Evolutionary conservation across 2,329 filamentous ascomycete species (phyloP).

Genomic region (Corniculantispora saksenae): DNA sequence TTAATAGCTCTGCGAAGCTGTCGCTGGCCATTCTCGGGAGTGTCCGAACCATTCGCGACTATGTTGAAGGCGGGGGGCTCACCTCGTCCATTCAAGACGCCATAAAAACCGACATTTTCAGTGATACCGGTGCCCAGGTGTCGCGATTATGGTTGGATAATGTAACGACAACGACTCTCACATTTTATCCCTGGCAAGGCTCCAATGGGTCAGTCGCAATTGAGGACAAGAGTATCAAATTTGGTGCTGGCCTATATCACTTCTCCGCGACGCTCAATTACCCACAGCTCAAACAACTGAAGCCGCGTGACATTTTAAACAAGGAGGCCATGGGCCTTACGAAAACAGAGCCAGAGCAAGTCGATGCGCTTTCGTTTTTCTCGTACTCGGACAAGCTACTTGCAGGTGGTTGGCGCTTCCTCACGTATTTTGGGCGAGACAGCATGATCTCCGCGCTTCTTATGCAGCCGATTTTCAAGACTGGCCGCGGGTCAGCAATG

Average conservation of each 20-base stretch:
- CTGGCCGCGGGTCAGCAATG: slow-evolving; percentile 54
- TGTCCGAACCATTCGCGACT: slow-evolving; percentile 63
- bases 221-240: slow-evolving; percentile 43
- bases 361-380: slow-evolving; percentile 59
- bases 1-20: slow-evolving; percentile 59
- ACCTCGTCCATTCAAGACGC: slow-evolving; percentile 56
- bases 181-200: slow-evolving; percentile 41
- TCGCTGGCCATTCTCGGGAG: slow-evolving; percentile 61
- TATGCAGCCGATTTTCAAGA: slow-evolving; percentile 58
- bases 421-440: slow-evolving; percentile 68
- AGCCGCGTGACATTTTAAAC: slow-evolving; percentile 50
- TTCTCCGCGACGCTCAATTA: slow-evolving; percentile 64
- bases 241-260: slow-evolving; percentile 55
- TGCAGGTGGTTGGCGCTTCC: slow-evolving; percentile 65
- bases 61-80: slow-evolving; percentile 59
- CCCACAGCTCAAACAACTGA: slow-evolving; percentile 59
- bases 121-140: slow-evolving; percentile 47
- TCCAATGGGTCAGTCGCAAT: slow-evolving; percentile 37
- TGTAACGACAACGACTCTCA: slow-evolving; percentile 55
- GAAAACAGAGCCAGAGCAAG: slow-evolving; percentile 45
- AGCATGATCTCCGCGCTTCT: slow-evolving; percentile 63
- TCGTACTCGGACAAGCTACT: slow-evolving; percentile 64
- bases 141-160: slow-evolving; percentile 63
- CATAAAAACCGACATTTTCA: slow-evolving; percentile 41
- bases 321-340: slow-evolving; percentile 47